Evolutionary conservation across 495 filamentous ascomycete genomes (phyloP).

Genomic region (Lichenothelia convexa): DNA sequence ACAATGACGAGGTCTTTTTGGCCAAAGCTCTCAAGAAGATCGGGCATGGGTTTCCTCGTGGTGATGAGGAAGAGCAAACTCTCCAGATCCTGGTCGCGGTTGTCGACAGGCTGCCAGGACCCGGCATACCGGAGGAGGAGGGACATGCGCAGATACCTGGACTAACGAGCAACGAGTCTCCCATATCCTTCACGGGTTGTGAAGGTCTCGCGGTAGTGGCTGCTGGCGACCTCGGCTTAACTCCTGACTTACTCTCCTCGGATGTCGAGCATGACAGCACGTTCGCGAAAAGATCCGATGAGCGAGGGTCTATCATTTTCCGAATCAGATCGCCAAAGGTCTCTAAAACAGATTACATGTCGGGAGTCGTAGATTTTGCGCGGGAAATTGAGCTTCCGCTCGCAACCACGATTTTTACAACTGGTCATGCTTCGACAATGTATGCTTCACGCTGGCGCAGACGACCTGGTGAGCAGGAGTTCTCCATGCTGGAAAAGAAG

Average conservation of each 20-base stretch:
- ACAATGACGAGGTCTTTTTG: neutral
- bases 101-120: constrained; percentile 11
- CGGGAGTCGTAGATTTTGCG: neutral
- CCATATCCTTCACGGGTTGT: too few relatives aligned
- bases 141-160: neutral
- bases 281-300: too few relatives aligned
- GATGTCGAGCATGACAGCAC: neutral
- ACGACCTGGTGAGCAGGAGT: neutral
- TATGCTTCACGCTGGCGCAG: constrained; percentile 35
- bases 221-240: neutral
- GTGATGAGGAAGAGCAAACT: neutral
- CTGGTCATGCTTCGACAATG: constrained; percentile 44
- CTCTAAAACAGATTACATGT: neutral
- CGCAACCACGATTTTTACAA: constrained; percentile 62
- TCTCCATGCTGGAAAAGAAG: too few relatives aligned
- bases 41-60: neutral
- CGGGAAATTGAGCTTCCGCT: constrained; percentile 29
- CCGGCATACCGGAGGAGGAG: neutral
- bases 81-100: constrained; percentile 7
- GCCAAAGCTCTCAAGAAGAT: neutral
- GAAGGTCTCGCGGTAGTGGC: neutral
- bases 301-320: neutral
- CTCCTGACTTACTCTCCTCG: neutral
- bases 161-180: neutral
- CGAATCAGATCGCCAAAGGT: neutral